Base-by-base conservation (phyloP, 306 rosid species). In the Mimosa bimucronata region DNA sequence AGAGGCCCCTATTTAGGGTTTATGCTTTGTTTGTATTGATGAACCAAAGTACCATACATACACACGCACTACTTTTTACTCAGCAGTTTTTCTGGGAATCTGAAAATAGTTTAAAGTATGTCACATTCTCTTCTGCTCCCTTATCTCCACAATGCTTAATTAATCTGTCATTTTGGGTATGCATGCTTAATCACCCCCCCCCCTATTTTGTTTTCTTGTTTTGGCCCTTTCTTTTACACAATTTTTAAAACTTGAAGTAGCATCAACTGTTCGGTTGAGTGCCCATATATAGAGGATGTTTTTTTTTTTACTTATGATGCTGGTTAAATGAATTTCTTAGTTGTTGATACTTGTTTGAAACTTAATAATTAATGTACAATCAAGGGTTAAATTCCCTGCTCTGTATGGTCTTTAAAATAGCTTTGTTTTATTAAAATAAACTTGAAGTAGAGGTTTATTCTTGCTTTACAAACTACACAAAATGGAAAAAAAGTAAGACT, bases 1-100 rank as follows among this genome's bases (percentile, higher is more conserved):
- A 28, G 50, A 23, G 46, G 66, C 28, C 61, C 52, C 44, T 71
- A 76, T 50, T 83, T 83, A 82, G 89, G 86, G 83, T 81, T 85
- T 85, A 18, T 34, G 40, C 44, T 77, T 55, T 64, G 67, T 30
- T 67, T 81, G 78, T 58, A 44, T 42, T 25, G 68, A 58, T 31
- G 66, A 52, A 84, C 38, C 38, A 68, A 60, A 68, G 60, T 58
- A 10, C 72, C 64, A 72, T 28, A 28, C 81, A 23, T 1, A 3
- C 30, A 2, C 30, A 18, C 57, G 19, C 26, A 45, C 50, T 2
- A 13, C 4, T 60, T 60, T 77, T 78, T 0, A 9, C 53, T 78
- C 9, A n/a, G 55, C 71, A 76, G 87, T 82, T 57, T 58, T 60
- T 58, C 70, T 74, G 19, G 14, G 79, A 74, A 37, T 74, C 77